A percentile compares a stretch with the other conserved stretches of the same genome.
These are phyloP conservation scores for Fonsecaea nubica DNA, from an alignment of 2,329 filamentous ascomycete species.

Conservation along the genomic window DNA sequence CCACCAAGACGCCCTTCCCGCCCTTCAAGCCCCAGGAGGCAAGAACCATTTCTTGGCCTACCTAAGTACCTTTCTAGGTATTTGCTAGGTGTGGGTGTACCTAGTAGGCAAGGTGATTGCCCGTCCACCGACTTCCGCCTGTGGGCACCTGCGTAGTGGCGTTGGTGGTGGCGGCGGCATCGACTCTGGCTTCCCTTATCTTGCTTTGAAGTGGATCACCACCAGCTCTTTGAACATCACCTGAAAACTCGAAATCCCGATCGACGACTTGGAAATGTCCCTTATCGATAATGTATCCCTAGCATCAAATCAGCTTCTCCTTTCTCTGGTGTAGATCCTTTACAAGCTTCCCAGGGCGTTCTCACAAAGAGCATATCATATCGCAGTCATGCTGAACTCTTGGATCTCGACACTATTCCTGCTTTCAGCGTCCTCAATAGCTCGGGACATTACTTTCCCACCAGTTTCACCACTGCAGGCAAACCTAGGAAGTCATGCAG, in stretches of 20 bases:
- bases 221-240: not conserved
- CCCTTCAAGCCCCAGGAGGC: not conserved
- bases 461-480: constrained; percentile 39
- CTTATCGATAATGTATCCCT: not conserved
- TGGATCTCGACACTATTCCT: constrained; percentile 18
- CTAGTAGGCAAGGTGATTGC: not conserved
- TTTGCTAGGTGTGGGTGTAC: no score
- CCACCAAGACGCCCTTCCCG: not conserved
- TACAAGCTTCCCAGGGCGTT: not conserved
- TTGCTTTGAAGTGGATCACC: not conserved
- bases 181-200: not conserved
- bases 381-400: constrained; percentile 17
- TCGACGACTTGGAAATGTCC: constrained; percentile 33
- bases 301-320: not conserved
- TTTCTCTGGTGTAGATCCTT: not conserved
- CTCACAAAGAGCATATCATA: not conserved
- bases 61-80: no score
- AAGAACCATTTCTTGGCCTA: not conserved
- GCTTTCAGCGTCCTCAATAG: constrained; percentile 12
- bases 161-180: not conserved
- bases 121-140: not conserved
- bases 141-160: not conserved
- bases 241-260: constrained; percentile 2
- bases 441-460: constrained; percentile 44
- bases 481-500: constrained; percentile 11